Evolutionary conservation across 1,284 basidiomycete genomes (phyloP).

Genomic region (Lignosus rhinocerotis): DNA sequence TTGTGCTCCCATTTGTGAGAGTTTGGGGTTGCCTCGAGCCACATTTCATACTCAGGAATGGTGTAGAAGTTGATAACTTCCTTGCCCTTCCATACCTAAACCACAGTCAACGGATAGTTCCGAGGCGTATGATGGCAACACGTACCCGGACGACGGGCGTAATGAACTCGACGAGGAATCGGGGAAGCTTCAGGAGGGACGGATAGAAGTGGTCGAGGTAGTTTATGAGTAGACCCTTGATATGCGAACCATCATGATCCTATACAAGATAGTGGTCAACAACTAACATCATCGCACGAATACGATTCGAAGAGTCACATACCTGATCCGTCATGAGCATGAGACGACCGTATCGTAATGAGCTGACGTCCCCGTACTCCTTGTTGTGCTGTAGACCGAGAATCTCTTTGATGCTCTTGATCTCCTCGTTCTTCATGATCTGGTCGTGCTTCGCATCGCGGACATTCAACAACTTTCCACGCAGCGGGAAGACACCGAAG

Average conservation of each 20-base stretch:
- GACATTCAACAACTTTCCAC: constrained; percentile 97
- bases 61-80: constrained; percentile 93
- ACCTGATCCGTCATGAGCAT: constrained; percentile 99
- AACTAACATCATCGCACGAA: neutral
- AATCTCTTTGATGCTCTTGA: constrained; percentile 98
- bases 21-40: constrained; percentile 82
- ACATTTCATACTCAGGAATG: constrained; percentile 94
- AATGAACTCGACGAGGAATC: constrained; percentile 97
- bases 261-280: constrained; percentile 35
- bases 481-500: constrained; percentile 96
- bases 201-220: constrained; percentile 98
- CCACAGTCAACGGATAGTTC: neutral
- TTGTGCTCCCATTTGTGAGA: constrained; percentile 89
- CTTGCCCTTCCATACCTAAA: constrained; percentile 79
- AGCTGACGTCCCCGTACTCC: constrained; percentile 74
- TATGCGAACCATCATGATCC: constrained; percentile 99
- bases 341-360: constrained; percentile 89
- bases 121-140: constrained; percentile 7
- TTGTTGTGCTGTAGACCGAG: constrained; percentile 95
- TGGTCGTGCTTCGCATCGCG: constrained; percentile 95
- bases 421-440: constrained; percentile 98
- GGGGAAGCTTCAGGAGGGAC: constrained; percentile 87
- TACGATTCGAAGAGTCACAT: constrained; percentile 11
- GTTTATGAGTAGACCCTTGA: constrained; percentile 98
- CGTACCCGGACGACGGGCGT: constrained; percentile 95